Evolutionary conservation across 805 yeast genomes (phyloP), one percentile per base, ranked within the genome.

Genomic region (Cyberlindnera xishuangbannaensis): DNA sequence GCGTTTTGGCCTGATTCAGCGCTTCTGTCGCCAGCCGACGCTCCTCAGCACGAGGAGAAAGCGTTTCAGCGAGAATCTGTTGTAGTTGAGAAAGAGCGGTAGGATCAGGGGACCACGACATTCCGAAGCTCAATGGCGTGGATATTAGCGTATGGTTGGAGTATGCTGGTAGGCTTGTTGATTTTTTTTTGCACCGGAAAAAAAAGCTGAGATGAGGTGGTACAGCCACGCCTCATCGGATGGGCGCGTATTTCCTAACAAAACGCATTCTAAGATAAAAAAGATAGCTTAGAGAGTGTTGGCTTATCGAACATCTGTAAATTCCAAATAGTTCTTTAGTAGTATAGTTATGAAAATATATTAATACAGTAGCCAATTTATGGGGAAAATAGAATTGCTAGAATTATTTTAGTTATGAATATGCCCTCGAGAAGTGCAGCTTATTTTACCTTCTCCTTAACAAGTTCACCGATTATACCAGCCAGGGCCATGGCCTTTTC

Each of bases 11-110:
- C 27, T 70, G 73, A 14, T 71, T 72, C 33, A 88, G 67, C 3
- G 88, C 84, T 27, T 73, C 76, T 39, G 82, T 83, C 11, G 97
- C 95, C 21, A 66, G 66, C 18, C 61, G 56, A 38, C 95, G 70
- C 28, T 68, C 73, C 3, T 51, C 46, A 19, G 71, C 63, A 44
- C 71, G 62, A 10, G 80, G 59, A 3, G 92, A 77, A 43, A 84
- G 65, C 3, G 95, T 75, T n/a, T 84, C 84, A 29, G 70, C 66
- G 41, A 88, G 68, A 18, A 87, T 76, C 15, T 64, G 59, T 30
- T 73, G 73, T 40, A 88, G 67, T 58, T 84, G 92, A 33, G 64
- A 66, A 31, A 83, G 56, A 18, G 81, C 72, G 25, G 66, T 65
- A 4, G 68, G 62, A 49, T 81, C 78, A 5, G 95, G 85, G 7